A percentile compares a stretch with the other conserved stretches of the same genome.
These are phyloP conservation scores for Blakeslea trispora DNA, from an alignment of 371 early-diverging fungal genomes.

Conservation along the genomic window DNA sequence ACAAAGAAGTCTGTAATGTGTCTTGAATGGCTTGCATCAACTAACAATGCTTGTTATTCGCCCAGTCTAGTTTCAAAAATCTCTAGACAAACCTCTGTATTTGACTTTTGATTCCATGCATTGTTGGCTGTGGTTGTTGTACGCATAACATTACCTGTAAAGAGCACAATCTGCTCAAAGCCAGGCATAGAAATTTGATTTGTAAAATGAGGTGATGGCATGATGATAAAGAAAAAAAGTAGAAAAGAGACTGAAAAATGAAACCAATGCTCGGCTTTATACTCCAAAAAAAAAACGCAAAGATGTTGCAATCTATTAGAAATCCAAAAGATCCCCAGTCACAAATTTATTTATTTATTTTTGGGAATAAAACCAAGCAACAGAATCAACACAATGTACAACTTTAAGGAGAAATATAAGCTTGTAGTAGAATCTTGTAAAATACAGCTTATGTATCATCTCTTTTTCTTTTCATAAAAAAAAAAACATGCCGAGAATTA, in stretches of 20 bases:
- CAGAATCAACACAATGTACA: no score
- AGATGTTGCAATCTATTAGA: slow-evolving; percentile 6
- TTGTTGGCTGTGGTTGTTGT: slow-evolving; percentile 42
- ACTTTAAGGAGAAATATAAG: no score
- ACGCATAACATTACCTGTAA: slow-evolving; percentile 59
- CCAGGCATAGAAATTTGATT: slow-evolving; percentile 26
- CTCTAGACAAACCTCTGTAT: slow-evolving; percentile 45
- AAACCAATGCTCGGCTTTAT: not conserved
- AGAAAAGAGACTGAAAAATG: slow-evolving; percentile 3
- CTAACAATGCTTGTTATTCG: slow-evolving; percentile 12
- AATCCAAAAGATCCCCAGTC: slow-evolving; percentile 15
- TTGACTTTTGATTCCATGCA: slow-evolving; percentile 46
- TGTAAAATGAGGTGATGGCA: slow-evolving; percentile 33
- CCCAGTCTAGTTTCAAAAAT: not conserved
- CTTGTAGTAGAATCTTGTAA: no score
- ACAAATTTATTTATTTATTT: not conserved
- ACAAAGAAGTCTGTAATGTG: slow-evolving; percentile 46
- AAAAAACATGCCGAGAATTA: no score
- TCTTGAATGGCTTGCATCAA: slow-evolving; percentile 55
- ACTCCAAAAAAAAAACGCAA: not conserved
- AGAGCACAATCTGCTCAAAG: slow-evolving; percentile 47
- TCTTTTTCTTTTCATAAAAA: no score
- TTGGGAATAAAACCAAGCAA: no score
- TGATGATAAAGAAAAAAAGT: slow-evolving; percentile 3
- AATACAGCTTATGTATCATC: no score